Evolutionary conservation across 768 basidiomycete species (phyloP).

Genomic region (Gyrodon lividus): DNA sequence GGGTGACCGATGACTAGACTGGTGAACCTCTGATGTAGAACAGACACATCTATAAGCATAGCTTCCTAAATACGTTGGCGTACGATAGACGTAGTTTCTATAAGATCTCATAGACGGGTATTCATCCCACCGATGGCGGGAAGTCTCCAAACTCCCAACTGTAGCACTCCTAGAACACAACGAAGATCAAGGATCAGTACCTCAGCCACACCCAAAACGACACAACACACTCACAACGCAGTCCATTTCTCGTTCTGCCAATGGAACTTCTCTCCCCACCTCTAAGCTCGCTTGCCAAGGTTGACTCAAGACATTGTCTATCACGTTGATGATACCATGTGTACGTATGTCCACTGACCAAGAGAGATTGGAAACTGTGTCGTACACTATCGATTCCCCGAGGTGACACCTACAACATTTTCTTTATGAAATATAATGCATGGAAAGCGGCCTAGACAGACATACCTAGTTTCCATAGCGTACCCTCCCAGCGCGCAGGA

Average conservation of each 20-base stretch:
- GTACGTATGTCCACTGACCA: conserved; percentile 85
- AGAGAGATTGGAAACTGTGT: conserved; percentile 81
- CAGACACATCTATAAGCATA: too few species aligned
- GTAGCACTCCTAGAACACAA: conserved; percentile 54
- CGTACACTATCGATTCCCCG: conserved; percentile 84
- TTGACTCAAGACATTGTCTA: conserved; percentile 66
- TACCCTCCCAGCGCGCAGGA: conserved; percentile 87
- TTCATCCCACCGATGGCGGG: conserved; percentile 2
- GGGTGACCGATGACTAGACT: too few species aligned
- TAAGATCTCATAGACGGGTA: not conserved
- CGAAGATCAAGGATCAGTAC: not conserved
- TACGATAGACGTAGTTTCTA: not conserved
- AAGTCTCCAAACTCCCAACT: conserved; percentile 69
- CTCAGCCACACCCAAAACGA: not conserved
- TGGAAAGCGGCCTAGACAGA: not conserved
- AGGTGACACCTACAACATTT: conserved; percentile 66
- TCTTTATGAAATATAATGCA: not conserved
- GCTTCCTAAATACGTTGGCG: not conserved
- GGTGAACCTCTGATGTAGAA: too few species aligned
- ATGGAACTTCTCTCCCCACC: conserved; percentile 61
- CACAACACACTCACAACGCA: conserved; percentile 57
- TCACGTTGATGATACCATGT: conserved; percentile 77
- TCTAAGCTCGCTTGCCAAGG: conserved; percentile 72
- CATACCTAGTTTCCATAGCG: conserved; percentile 76
- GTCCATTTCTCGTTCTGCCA: conserved; percentile 52